Conservation (phyloP, 306 rosid genomes). For the Vicia faba region DNA sequence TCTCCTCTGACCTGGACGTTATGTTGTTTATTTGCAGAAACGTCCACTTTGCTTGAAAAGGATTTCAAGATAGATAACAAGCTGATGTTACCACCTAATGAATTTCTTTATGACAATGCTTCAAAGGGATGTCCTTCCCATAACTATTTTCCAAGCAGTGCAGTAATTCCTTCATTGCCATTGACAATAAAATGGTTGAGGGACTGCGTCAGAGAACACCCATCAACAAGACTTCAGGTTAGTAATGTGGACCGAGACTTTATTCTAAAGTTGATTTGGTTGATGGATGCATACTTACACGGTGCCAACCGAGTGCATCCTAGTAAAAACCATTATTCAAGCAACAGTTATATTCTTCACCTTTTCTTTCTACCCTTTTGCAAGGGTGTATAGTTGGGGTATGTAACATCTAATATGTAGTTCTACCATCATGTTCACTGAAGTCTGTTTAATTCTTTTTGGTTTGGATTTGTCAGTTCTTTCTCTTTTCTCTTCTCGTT, state of each 20-base stretch:
- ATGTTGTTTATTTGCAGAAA: slow-evolving; percentile 46
- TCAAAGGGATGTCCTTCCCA: slow-evolving; percentile 36
- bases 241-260: slow-evolving; percentile 10
- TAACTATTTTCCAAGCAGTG: slow-evolving; percentile 48
- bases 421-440: slow-evolving; percentile 16
- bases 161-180: slow-evolving; percentile 78
- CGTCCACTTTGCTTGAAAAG: slow-evolving; percentile 38
- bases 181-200: slow-evolving; percentile 68
- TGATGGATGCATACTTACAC: background rate
- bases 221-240: slow-evolving; percentile 61
- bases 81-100: slow-evolving; percentile 43
- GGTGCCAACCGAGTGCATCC: slow-evolving; percentile 5
- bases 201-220: slow-evolving; percentile 66
- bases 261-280: slow-evolving; percentile 10
- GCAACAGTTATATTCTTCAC: slow-evolving; percentile 7
- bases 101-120: slow-evolving; percentile 52
- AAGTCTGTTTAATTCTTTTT: background rate
- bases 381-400: background rate
- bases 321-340: slow-evolving; percentile 2
- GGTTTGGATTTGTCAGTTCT: slow-evolving; percentile 7
- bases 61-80: slow-evolving; percentile 43
- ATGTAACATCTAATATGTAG: background rate
- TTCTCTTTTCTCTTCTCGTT: slow-evolving; percentile 8
- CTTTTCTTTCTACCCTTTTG: background rate
- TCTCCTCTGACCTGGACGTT: slow-evolving; percentile 29